Base-by-base conservation (phyloP, 1,139 yeast genomes). In the Lodderomyces orthopsilosis region DNA sequence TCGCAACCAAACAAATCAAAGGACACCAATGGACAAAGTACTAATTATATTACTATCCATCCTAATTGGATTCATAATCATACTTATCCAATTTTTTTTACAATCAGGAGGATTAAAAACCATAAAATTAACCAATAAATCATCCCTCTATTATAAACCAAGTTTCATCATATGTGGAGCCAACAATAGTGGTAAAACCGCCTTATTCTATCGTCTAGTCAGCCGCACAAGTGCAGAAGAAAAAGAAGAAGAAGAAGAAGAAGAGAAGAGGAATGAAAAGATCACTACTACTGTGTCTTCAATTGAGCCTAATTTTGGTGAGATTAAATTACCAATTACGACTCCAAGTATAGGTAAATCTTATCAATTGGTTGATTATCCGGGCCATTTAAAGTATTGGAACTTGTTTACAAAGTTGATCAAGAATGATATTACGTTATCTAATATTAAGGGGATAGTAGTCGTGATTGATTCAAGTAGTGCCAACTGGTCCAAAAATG, bases 321-420 rank as follows among this genome's bases (percentile, higher is more conserved):
- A 56, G 8, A 46, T 70, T 8, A 45, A 51, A 10, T 55, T 73
- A 18, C 78, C 78, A 2, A 55, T 71, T 35, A 53, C 75, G 40
- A 64, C 61, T 41, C 50, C 56, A 2, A 44, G 63, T 35, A 66
- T 71, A 35, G 61, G 61, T 28, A 66, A 63, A 44, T 50, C 52
- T 26, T 74, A 66, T 62, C 73, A 74, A 51, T 59, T 90, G 38
- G 74, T 85, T 41, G 98, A 91, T 58, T 82, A 83, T 52, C 98
- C 98, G 2, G 97, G 97, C 6, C 93, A 86, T 62, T 67, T 78
- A 45, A 90, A 89, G 59, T 77, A 90, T 52, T 78, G 77, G 47
- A 75, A 75, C 41, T 65, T 74, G 42, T 60, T 79, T 50, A 63
- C 65, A 47, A 72, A 68, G 45, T 55, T 68, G 50, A 65, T 76